Evolutionary conservation across 768 basidiomycete genomes (phyloP).

Genomic region (Clavaria fumosa): DNA sequence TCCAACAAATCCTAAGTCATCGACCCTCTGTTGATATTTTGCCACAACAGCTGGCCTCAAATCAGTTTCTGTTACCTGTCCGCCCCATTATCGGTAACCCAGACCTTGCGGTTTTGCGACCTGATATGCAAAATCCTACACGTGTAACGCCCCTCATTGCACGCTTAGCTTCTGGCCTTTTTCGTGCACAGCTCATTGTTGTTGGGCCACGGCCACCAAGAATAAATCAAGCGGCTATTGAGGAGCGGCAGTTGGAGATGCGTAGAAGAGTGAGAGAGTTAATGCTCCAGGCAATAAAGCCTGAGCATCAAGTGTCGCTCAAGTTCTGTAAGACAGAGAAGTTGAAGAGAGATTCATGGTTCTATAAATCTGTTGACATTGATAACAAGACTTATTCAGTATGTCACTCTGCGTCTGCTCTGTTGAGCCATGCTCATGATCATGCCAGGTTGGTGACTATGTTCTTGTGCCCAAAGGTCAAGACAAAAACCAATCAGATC

Average conservation of each 20-base stretch:
- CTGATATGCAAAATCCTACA: constrained; percentile 38
- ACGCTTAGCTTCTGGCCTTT: constrained; percentile 31
- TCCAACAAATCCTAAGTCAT: constrained; percentile 16
- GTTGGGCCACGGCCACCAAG: constrained; percentile 30
- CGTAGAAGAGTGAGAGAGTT: constrained; percentile 17
- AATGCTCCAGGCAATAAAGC: constrained; percentile 14
- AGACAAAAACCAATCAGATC: constrained; percentile 18
- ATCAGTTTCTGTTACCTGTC: too few species aligned
- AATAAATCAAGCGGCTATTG: constrained; percentile 15
- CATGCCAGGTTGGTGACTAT: constrained; percentile 43
- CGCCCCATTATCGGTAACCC: constrained; percentile 26
- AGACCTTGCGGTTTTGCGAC: constrained; percentile 41
- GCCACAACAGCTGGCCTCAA: constrained; percentile 5
- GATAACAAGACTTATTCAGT: constrained; percentile 31
- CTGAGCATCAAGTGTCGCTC: constrained; percentile 13
- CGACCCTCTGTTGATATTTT: constrained; percentile 5
- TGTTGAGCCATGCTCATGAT: not conserved
- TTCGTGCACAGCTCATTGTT: constrained; percentile 38
- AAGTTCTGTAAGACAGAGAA: constrained; percentile 19
- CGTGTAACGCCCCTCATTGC: constrained; percentile 50
- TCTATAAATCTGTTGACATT: constrained; percentile 26
- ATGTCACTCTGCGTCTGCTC: constrained; percentile 6
- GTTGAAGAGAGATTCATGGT: constrained; percentile 19
- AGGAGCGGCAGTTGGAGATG: constrained; percentile 15
- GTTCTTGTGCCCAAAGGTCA: constrained; percentile 22